Percentiles rank a stretch among this genome's conserved stretches.
phyloP scores from a whole-genome alignment of 352 stramenopile species.

The Globisporangium emineosum region DNA sequence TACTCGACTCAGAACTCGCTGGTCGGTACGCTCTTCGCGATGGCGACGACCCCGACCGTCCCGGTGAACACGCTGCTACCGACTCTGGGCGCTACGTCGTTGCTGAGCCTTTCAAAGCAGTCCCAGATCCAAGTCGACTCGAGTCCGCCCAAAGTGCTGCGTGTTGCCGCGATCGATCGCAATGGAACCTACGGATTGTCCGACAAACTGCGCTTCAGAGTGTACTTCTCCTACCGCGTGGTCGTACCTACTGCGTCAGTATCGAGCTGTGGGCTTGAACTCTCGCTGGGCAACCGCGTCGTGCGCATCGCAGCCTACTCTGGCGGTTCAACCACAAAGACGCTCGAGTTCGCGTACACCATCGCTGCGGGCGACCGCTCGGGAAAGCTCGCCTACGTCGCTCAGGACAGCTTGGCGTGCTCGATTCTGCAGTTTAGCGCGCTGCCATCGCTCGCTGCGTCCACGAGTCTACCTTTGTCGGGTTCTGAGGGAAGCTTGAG shows the following conservation, averaged over 20 bases:
- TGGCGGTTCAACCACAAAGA: slow-evolving; percentile 42
- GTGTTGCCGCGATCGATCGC: slow-evolving; percentile 25
- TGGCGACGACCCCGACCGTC: slow-evolving; percentile 39
- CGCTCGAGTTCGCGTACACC: slow-evolving; percentile 56
- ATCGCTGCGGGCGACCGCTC: slow-evolving; percentile 46
- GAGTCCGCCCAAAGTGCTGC: slow-evolving; percentile 33
- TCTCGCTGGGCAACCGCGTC: slow-evolving; percentile 37
- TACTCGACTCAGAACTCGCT: slow-evolving; percentile 36
- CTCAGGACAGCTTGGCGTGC: slow-evolving; percentile 38
- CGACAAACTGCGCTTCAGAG: slow-evolving; percentile 35
- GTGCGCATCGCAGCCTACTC: slow-evolving; percentile 35
- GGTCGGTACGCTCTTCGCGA: slow-evolving; percentile 35
- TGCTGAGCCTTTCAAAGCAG: slow-evolving; percentile 37
- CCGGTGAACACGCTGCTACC: slow-evolving; percentile 32
- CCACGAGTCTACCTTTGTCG: slow-evolving; percentile 37
- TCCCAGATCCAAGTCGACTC: slow-evolving; percentile 36
- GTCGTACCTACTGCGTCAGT: slow-evolving; percentile 13
- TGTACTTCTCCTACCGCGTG: slow-evolving; percentile 57
- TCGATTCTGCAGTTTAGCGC: slow-evolving; percentile 47
- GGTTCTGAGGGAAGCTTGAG: slow-evolving; percentile 43
- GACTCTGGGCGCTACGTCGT: slow-evolving; percentile 16
- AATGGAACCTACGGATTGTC: slow-evolving; percentile 46
- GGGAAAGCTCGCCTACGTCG: slow-evolving; percentile 47
- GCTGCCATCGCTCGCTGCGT: slow-evolving; percentile 35
- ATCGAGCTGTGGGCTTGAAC: slow-evolving; percentile 34